Base-by-base conservation (phyloP, 176 grass and related monocot genomes). In the Musa beccarii region DNA sequence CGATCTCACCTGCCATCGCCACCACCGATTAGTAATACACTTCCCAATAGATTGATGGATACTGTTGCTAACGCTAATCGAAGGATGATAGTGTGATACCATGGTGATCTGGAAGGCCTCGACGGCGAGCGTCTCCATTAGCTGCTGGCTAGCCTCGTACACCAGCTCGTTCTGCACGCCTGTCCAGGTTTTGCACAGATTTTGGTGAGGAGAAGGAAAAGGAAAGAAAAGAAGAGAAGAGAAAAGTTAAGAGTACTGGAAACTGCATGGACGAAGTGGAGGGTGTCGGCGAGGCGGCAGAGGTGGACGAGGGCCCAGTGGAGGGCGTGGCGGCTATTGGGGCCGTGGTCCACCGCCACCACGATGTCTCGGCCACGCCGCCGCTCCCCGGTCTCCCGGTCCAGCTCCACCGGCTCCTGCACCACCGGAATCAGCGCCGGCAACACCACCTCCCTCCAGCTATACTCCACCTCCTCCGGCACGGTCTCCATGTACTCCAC, bases 241-340 rank as follows among this genome's bases (percentile, higher is more conserved):
- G 24, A 3, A 22, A 71, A 19, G 7, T 22, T 22, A 28, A 16
- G 1, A n/a, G 20, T 84, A 92, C 92, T 92, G 73, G 85, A 78
- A 63, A 92, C 92, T 74, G 85, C 89, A 63, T 89, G 89, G 78
- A 96, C 78, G 54, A 96, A 81, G 81, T 96, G 89, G 74, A 96
- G 29, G 25, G 92, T 96, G 79, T 96, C 89, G 76, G 89, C 92
- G 53, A 92, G 81, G 81, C 89, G 89, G 57, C 87, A 84, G 75
- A 96, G 20, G 85, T 96, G 92, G 51, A 74, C 78, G 80, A 96
- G 82, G 75, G 83, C 80, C 92, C 92, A 92, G 73, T 92, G 87
- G 80, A 92, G 92, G 75, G 92, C 92, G 77, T 96, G 89, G 75
- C 84, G 92, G 80, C 86, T 87, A 77, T 96, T 96, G 1, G 89